Percentiles rank a stretch among this genome's conserved stretches.
Evolutionary conservation across 2,329 filamentous ascomycete genomes (phyloP).

Genomic region (Fusarium subglutinans): DNA sequence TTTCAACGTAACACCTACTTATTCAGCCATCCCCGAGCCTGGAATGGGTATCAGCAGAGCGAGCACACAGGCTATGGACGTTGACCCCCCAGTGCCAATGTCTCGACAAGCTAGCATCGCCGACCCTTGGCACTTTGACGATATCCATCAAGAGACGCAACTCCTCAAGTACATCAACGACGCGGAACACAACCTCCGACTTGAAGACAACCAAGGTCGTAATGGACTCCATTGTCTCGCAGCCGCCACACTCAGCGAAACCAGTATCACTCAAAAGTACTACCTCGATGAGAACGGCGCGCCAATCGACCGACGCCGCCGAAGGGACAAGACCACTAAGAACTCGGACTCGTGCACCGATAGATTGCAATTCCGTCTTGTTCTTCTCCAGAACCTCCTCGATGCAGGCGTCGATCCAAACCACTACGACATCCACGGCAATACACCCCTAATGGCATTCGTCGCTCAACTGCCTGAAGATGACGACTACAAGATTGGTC

Average conservation of each 20-base stretch:
- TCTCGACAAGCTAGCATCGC: neutral
- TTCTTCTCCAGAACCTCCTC: constrained; percentile 46
- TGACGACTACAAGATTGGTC: constrained; percentile 59
- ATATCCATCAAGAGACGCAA: constrained; percentile 28
- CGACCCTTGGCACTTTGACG: constrained; percentile 4
- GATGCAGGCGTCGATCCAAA: constrained; percentile 56
- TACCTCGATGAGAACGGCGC: constrained; percentile 23
- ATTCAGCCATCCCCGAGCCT: neutral
- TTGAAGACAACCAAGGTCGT: constrained; percentile 54
- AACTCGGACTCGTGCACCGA: constrained; percentile 48
- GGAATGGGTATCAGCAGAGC: neutral
- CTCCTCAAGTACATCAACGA: constrained; percentile 36
- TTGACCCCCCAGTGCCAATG: constrained; percentile 36
- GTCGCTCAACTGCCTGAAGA: constrained; percentile 60
- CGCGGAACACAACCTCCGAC: constrained; percentile 24
- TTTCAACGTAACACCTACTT: constrained; percentile 51
- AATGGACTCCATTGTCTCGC: constrained; percentile 69
- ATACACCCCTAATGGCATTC: constrained; percentile 66
- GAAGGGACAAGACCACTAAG: constrained; percentile 18
- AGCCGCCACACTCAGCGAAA: constrained; percentile 57
- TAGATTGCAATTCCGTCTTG: constrained; percentile 43
- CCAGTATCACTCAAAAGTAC: constrained; percentile 50
- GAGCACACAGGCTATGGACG: constrained; percentile 27
- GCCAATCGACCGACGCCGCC: constrained; percentile 7
- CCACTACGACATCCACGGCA: constrained; percentile 61